Percentiles rank a stretch among this genome's conserved stretches.
Evolutionary conservation across 169 alveolate genomes (phyloP).

Genomic region (Plasmodium coatneyi): DNA sequence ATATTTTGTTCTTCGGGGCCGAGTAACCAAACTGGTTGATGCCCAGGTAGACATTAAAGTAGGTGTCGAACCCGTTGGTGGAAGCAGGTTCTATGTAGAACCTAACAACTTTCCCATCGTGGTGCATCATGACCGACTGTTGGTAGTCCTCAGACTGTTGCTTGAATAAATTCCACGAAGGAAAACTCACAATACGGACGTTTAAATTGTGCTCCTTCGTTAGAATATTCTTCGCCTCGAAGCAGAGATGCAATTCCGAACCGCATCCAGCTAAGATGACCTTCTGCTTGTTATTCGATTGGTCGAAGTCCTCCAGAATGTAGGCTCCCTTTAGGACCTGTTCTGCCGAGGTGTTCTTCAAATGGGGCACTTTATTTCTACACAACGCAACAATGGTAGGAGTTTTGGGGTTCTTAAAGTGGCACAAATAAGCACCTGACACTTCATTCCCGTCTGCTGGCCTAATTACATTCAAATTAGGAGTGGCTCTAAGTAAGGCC

Average conservation of each 20-base stretch:
- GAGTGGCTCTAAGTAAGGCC: conserved; percentile 77
- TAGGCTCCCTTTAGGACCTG: conserved; percentile 84
- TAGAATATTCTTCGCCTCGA: conserved; percentile 78
- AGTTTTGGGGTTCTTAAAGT: conserved; percentile 19
- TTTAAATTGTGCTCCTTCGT: conserved; percentile 65
- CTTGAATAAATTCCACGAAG: conserved; percentile 85
- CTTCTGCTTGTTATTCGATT: conserved; percentile 44
- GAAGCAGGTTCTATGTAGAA: conserved; percentile 77
- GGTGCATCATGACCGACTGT: conserved; percentile 69
- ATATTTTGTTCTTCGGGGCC: conserved; percentile 74
- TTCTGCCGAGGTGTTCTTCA: conserved; percentile 77
- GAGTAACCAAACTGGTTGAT: conserved; percentile 75
- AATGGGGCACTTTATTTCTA: conserved; percentile 77
- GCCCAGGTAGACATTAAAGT: conserved; percentile 72
- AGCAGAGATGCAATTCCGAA: conserved; percentile 81
- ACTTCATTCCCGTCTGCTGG: conserved; percentile 87
- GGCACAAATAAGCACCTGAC: conserved; percentile 78
- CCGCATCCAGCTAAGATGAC: conserved; percentile 82
- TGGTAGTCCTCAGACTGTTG: conserved; percentile 79
- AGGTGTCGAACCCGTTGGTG: conserved; percentile 74
- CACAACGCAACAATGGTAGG: conserved; percentile 76
- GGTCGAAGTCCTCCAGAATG: conserved; percentile 77
- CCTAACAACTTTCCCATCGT: conserved; percentile 19
- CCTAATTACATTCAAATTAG: conserved; percentile 79
- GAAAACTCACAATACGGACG: conserved; percentile 86